These are phyloP conservation scores for Paecilomyces sp. DNA, from an alignment of 2,329 filamentous ascomycete species.

Conservation along the genomic window DNA sequence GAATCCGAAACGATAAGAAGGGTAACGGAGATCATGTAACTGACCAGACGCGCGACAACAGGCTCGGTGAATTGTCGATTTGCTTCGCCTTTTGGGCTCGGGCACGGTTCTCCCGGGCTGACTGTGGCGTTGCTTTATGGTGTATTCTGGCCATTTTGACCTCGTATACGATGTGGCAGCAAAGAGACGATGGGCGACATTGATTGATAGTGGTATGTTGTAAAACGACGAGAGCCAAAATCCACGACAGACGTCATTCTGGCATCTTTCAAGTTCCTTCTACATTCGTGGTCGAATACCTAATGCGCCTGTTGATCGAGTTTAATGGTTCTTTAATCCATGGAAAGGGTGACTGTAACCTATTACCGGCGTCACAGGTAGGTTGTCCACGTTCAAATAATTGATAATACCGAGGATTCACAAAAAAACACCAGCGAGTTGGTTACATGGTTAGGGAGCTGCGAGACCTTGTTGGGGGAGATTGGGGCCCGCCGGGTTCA, in stretches of 20 bases:
- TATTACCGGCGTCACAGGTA: neutral
- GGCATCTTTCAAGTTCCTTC: neutral
- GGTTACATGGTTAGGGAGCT: too few relatives aligned
- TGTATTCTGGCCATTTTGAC: neutral
- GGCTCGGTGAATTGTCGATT: neutral
- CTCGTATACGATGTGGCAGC: neutral
- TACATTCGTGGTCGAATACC: neutral
- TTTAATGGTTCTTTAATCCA: neutral
- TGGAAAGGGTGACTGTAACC: neutral
- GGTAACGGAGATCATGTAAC: neutral
- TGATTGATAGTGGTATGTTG: neutral
- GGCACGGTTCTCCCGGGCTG: neutral
- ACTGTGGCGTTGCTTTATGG: neutral
- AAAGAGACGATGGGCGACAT: neutral
- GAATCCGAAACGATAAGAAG: neutral
- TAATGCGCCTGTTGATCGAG: neutral
- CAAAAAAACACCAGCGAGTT: neutral
- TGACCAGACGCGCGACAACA: neutral
- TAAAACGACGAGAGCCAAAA: neutral
- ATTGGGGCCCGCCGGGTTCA: neutral
- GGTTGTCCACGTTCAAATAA: neutral
- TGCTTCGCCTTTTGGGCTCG: neutral
- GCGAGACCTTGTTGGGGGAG: too few relatives aligned
- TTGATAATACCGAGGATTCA: neutral
- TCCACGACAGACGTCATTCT: neutral